Percentiles rank a stretch among this genome's conserved stretches.
phyloP scores from a whole-genome alignment of 2,329 filamentous ascomycete genomes.

The Macrophomina tecta region DNA sequence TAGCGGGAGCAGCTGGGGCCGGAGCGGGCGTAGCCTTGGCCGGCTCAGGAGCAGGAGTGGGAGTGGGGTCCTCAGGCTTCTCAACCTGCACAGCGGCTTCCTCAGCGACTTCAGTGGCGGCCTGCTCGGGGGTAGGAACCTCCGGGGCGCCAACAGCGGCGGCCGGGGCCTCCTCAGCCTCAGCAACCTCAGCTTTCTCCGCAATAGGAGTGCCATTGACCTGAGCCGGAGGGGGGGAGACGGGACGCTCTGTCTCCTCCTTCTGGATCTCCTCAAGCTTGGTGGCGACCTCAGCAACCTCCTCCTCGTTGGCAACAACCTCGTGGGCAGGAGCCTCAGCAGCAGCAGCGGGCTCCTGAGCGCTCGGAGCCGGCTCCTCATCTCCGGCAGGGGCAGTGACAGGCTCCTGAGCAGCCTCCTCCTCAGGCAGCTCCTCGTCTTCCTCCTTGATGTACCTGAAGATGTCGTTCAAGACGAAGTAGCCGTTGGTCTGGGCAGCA shows the following conservation, averaged over 20 bases:
- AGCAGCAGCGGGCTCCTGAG: constrained; percentile 40
- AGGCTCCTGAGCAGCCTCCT: constrained; percentile 38
- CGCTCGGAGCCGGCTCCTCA: constrained; percentile 49
- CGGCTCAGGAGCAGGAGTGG: constrained; percentile 61
- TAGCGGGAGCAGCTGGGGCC: constrained; percentile 61
- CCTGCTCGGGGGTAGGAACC: constrained; percentile 44
- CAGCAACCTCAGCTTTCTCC: constrained; percentile 42
- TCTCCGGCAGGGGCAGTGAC: constrained; percentile 44
- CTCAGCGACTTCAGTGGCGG: constrained; percentile 36
- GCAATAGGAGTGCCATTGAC: constrained; percentile 46
- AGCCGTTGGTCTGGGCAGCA: constrained; percentile 92
- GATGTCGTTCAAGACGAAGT: constrained; percentile 98
- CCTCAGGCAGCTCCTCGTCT: constrained; percentile 68
- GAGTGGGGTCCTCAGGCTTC: constrained; percentile 68
- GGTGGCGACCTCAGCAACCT: constrained; percentile 65
- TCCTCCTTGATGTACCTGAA: constrained; percentile 91
- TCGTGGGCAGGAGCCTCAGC: constrained; percentile 44
- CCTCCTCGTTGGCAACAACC: constrained; percentile 51
- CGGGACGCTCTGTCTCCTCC: constrained; percentile 34
- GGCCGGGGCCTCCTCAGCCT: constrained; percentile 48
- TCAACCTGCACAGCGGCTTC: constrained; percentile 51
- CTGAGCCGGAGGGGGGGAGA: constrained; percentile 37
- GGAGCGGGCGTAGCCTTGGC: constrained; percentile 67
- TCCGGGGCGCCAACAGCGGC: constrained; percentile 35
- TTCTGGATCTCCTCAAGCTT: constrained; percentile 71